Conservation (phyloP, 441 rosid species). For the Brassica hybrid region DNA sequence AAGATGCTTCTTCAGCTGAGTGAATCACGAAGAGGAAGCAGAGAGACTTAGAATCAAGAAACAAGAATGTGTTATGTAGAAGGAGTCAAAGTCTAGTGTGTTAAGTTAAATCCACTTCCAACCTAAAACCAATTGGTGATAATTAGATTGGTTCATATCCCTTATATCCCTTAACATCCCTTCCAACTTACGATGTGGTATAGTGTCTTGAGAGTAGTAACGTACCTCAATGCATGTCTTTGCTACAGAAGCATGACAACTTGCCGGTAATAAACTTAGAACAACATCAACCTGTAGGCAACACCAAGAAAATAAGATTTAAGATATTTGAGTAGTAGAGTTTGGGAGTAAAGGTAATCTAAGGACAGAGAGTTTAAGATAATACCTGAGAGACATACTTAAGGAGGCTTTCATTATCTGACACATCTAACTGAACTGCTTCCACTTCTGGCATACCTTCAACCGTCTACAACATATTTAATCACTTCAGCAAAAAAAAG, state of each 20-base stretch:
- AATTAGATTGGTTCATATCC: no score
- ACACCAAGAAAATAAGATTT: background rate
- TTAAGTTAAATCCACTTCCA: no score
- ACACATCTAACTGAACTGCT: constrained; percentile 81
- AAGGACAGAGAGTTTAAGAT: constrained; percentile 13
- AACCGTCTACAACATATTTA: constrained; percentile 52
- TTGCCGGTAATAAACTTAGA: constrained; percentile 82
- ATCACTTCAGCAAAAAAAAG: constrained; percentile 9
- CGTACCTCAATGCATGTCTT: constrained; percentile 81
- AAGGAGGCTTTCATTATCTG: constrained; percentile 67
- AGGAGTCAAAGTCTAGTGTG: background rate
- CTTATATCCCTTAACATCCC: no score
- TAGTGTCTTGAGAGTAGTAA: constrained; percentile 11
- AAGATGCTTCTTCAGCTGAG: constrained; percentile 88
- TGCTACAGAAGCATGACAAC: constrained; percentile 73
- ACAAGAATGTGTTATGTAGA: constrained; percentile 4
- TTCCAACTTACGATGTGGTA: no score
- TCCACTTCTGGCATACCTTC: constrained; percentile 81
- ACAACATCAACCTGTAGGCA: constrained; percentile 81
- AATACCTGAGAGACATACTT: constrained; percentile 75
- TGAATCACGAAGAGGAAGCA: constrained; percentile 27
- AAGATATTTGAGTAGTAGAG: background rate
- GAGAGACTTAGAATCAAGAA: background rate
- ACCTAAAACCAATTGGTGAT: no score
- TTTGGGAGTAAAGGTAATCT: constrained; percentile 5